A percentile compares a stretch with the other conserved stretches of the same genome.
These are phyloP conservation scores for Candida pseudoglaebosa DNA, from an alignment of 805 yeast genomes.

Conservation along the genomic window DNA sequence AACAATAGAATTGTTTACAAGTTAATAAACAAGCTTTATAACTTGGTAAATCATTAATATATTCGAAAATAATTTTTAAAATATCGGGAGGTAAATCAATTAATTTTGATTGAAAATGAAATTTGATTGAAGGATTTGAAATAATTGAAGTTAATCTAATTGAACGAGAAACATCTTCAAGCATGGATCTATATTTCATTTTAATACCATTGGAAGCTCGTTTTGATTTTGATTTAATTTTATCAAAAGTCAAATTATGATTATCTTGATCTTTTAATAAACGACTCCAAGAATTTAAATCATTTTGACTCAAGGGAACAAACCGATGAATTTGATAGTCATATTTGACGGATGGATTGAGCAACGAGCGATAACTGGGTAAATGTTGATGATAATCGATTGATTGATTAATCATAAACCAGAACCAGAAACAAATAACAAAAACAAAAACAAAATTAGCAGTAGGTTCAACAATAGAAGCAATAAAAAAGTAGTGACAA, in stretches of 20 bases:
- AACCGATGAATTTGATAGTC: slow-evolving; percentile 48
- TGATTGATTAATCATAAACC: slow-evolving; percentile 4
- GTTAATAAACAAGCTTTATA: slow-evolving; percentile 44
- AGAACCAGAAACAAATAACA: not conserved
- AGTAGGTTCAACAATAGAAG: no score
- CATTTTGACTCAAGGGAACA: slow-evolving; percentile 34
- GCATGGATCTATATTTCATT: slow-evolving; percentile 47
- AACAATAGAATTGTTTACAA: slow-evolving; percentile 44
- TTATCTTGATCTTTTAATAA: slow-evolving; percentile 2
- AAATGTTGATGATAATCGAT: slow-evolving; percentile 29
- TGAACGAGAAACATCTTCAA: slow-evolving; percentile 47
- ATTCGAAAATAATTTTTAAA: slow-evolving; percentile 30
- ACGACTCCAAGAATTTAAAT: slow-evolving; percentile 15
- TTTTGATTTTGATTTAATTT: slow-evolving; percentile 4
- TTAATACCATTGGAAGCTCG: slow-evolving; percentile 19
- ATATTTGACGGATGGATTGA: slow-evolving; percentile 46
- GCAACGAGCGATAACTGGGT: slow-evolving; percentile 52
- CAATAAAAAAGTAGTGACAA: no score
- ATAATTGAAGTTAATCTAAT: slow-evolving; percentile 26
- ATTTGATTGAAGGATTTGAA: slow-evolving; percentile 16
- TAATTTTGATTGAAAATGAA: slow-evolving; percentile 13
- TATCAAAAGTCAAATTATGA: slow-evolving; percentile 1
- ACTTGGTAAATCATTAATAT: slow-evolving; percentile 35
- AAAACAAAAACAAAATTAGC: not conserved
- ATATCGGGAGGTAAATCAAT: slow-evolving; percentile 43